Base-by-base conservation (phyloP, 495 filamentous ascomycete genomes). In the Annulohypoxylon moriforme region DNA sequence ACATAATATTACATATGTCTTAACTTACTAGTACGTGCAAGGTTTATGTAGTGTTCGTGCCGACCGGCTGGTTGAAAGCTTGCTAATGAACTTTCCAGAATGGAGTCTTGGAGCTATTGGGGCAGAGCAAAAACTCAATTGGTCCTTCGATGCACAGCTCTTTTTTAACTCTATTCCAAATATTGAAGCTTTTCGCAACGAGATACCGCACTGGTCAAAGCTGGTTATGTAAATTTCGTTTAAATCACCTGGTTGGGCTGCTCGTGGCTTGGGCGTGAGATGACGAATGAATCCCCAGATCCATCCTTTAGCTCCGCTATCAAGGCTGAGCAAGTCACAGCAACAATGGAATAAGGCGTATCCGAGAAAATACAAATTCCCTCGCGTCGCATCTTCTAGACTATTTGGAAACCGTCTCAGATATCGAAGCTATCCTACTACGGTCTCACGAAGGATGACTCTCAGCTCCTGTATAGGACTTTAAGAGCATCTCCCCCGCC, bases 321-420 rank as follows among this genome's bases (percentile, higher is more conserved):
- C 72, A 76, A 75, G 72, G 75, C 72, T 76, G 72, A 69, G 71
- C 38, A 61, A 59, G 44, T 49, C 20, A 22, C 46, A 49, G 46
- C 46, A 27, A 49, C 20, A 49, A 47, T 52, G 47, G 47, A 58
- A 58, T 38, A 40, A 38, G 55, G 10, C 18, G 22, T 40, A 27
- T 27, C 31, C 34, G 55, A 25, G 4, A 57, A 57, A 31, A 61
- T 46, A 40, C 57, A 72, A 60, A 65, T 55, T 44, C 55, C 20
- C 18, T 66, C 56, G 56, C 47, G 55, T 16, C 60, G 56, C 47
- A 60, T 16, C 60, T 13, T 60, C 47, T 38, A 44, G 9, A 58
- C 40, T 58, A n/a, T 66, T 53, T 44, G 7, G 36, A 44, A 27
- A 55, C 33, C 20, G 20, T 25, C 34, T 44, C 20, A 25, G 7